Evolutionary conservation across 345 rosid species (phyloP).

Genomic region (Garcia nutans): DNA sequence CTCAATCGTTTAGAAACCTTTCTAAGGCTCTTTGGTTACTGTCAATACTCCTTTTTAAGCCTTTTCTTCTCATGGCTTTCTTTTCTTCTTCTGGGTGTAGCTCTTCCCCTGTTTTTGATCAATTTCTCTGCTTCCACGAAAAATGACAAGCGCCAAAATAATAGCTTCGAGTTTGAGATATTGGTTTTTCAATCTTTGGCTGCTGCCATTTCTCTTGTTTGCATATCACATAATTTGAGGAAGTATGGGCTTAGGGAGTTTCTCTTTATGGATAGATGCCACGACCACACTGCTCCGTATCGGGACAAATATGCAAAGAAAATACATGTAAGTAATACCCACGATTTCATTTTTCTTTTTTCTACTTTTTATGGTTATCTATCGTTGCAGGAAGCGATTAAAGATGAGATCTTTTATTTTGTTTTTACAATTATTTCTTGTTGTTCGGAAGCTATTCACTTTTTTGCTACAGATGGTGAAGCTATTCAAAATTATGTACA

Average conservation of each 20-base stretch:
- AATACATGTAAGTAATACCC: slow-evolving; percentile 27
- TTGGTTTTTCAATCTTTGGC: slow-evolving; percentile 34
- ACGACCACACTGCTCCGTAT: slow-evolving; percentile 26
- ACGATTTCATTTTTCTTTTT: background rate
- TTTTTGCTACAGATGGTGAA: no score
- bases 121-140: slow-evolving; percentile 13
- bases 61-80: slow-evolving; percentile 32
- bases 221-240: slow-evolving; percentile 36
- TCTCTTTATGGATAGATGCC: slow-evolving; percentile 38
- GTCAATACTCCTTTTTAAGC: slow-evolving; percentile 30
- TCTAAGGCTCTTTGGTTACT: slow-evolving; percentile 35
- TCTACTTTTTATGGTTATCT: background rate
- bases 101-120: slow-evolving; percentile 30
- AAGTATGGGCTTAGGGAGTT: slow-evolving; percentile 40
- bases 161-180: slow-evolving; percentile 32
- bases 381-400: background rate
- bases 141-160: slow-evolving; percentile 20
- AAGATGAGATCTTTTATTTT: no score
- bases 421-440: no score
- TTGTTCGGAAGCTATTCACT: no score
- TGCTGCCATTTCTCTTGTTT: slow-evolving; percentile 34
- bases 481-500: background rate
- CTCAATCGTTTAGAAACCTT: slow-evolving; percentile 33
- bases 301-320: slow-evolving; percentile 27
- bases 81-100: slow-evolving; percentile 38